Percentiles rank a stretch among this genome's conserved stretches.
Evolutionary conservation across 2,329 filamentous ascomycete species (phyloP).

Genomic region (Mollisiaceae sp.): DNA sequence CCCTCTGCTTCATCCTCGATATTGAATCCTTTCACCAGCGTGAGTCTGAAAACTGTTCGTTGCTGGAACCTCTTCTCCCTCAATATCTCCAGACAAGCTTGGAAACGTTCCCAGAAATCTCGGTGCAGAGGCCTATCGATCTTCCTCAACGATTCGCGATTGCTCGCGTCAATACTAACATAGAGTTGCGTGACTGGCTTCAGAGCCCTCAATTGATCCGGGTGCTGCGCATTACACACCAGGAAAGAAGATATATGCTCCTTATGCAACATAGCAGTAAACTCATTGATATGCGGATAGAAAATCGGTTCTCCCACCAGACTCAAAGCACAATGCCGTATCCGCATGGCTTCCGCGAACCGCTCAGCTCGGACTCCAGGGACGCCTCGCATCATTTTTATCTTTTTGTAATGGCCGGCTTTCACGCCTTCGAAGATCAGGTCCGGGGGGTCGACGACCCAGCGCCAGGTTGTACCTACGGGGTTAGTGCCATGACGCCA

Average conservation of each 20-base stretch:
- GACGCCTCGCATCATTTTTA: conserved; percentile 94
- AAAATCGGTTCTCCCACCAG: conserved; percentile 98
- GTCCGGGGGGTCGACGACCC: conserved; percentile 90
- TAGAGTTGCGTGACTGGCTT: conserved; percentile 93
- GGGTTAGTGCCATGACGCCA: conserved; percentile 98
- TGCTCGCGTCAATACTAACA: conserved; percentile 93
- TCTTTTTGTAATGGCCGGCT: conserved; percentile 92
- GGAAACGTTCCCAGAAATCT: conserved; percentile 97
- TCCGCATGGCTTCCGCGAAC: conserved; percentile 90
- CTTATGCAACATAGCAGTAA: conserved; percentile 79
- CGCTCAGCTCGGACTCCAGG: conserved; percentile 91
- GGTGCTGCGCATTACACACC: conserved; percentile 97
- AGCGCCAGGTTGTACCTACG: conserved; percentile 95
- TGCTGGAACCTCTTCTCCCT: conserved; percentile 82
- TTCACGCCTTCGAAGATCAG: conserved; percentile 91
- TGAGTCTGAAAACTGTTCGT: conserved; percentile 92
- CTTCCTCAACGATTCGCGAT: conserved; percentile 82
- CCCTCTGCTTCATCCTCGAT: conserved; percentile 90
- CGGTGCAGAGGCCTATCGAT: conserved; percentile 93
- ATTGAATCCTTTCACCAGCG: conserved; percentile 97
- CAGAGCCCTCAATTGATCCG: conserved; percentile 82
- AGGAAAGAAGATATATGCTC: conserved; percentile 93
- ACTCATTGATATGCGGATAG: conserved; percentile 96
- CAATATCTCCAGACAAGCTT: conserved; percentile 87
- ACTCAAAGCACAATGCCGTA: conserved; percentile 89